These are phyloP conservation scores for Albizia julibrissin DNA, from an alignment of 306 rosid species.

Conservation along the genomic window DNA sequence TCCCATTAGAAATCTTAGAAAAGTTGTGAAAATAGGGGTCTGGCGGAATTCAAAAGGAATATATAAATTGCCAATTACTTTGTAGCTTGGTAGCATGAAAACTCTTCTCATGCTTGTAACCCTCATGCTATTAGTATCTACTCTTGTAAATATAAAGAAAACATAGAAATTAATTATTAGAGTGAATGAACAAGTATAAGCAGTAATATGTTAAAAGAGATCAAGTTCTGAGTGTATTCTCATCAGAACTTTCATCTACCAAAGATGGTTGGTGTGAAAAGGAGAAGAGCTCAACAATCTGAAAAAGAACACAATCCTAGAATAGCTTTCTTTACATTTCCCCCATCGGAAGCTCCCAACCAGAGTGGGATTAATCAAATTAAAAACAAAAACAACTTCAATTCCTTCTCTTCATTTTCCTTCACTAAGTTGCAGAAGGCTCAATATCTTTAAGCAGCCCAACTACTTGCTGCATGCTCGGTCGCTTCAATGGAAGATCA, in stretches of 20 bases:
- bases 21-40: background rate
- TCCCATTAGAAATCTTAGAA: too few species aligned
- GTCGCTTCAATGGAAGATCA: constrained; percentile 83
- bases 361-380: constrained; percentile 11
- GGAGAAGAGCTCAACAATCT: constrained; percentile 26
- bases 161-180: background rate
- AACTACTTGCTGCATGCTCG: constrained; percentile 96
- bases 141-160: background rate
- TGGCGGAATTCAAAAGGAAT: background rate
- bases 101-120: too few species aligned
- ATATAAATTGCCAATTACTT: too few species aligned
- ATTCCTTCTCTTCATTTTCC: constrained; percentile 28
- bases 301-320: constrained; percentile 12
- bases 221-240: constrained; percentile 38
- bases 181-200: constrained; percentile 19
- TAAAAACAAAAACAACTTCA: constrained; percentile 24
- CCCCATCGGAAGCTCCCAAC: constrained; percentile 38
- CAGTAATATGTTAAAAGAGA: constrained; percentile 24
- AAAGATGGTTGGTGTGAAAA: constrained; percentile 25
- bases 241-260: constrained; percentile 44
- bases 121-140: too few species aligned
- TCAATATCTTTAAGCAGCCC: constrained; percentile 98
- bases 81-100: too few species aligned
- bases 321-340: background rate
- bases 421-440: constrained; percentile 49